Percentiles rank a stretch among this genome's conserved stretches.
Conservation (phyloP, 768 basidiomycete genomes). For the Calocera viscosa region DNA sequence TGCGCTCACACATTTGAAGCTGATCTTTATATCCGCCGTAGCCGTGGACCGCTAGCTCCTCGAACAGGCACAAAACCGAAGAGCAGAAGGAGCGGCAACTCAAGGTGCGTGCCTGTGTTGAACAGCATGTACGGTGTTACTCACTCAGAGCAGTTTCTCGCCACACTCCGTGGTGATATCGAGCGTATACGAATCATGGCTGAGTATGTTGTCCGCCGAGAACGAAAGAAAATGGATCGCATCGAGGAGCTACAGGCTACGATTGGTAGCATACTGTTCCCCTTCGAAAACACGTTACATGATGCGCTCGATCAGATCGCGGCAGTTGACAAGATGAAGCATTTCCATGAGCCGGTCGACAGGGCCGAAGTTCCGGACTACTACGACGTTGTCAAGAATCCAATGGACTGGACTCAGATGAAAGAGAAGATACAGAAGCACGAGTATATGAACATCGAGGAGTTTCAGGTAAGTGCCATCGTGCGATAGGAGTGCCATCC, state of each 20-base stretch:
- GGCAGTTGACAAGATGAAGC: conserved; percentile 55
- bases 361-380: conserved; percentile 77
- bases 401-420: conserved; percentile 83
- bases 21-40: conserved; percentile 14
- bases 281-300: conserved; percentile 49
- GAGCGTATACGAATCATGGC: conserved; percentile 54
- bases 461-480: conserved; percentile 47
- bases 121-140: not conserved
- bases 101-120: conserved; percentile 37
- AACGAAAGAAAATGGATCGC: conserved; percentile 63
- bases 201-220: conserved; percentile 60
- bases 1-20: not conserved
- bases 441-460: conserved; percentile 63
- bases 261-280: conserved; percentile 51
- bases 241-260: conserved; percentile 54
- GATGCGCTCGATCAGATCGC: conserved; percentile 57
- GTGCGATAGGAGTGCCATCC: conserved; percentile 1
- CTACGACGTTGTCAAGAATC: conserved; percentile 67
- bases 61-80: conserved; percentile 53
- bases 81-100: conserved; percentile 73
- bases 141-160: conserved; percentile 18
- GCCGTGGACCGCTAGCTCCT: conserved; percentile 83
- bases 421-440: conserved; percentile 68
- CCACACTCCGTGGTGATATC: conserved; percentile 55
- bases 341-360: conserved; percentile 76